Conservation (phyloP, 2,329 filamentous ascomycete species). For the Hypocreales sp. region DNA sequence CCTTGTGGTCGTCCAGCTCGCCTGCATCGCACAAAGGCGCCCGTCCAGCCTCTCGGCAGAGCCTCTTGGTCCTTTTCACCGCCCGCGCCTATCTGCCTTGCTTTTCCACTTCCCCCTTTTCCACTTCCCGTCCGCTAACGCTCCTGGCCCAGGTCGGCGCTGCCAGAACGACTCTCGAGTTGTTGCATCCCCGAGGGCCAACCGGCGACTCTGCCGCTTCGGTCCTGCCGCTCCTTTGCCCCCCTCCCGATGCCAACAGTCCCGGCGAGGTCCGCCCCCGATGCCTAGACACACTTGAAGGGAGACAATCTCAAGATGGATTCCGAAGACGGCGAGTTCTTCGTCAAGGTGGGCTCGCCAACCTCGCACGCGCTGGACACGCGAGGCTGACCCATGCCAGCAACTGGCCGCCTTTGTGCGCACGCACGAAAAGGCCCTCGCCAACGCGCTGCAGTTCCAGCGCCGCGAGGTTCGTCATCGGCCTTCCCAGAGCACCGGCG, state of each 20-base stretch:
- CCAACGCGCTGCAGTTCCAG: constrained; percentile 76
- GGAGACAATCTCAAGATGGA: constrained; percentile 42
- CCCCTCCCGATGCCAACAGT: not conserved
- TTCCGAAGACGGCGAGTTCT: constrained; percentile 79
- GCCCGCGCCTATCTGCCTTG: too few species aligned
- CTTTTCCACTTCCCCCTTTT: too few species aligned
- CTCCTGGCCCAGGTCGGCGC: too few species aligned
- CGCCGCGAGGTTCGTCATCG: constrained; percentile 62
- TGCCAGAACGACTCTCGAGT: too few species aligned
- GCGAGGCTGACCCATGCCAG: constrained; percentile 27
- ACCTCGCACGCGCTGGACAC: not conserved
- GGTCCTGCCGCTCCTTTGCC: too few species aligned
- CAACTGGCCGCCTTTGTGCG: constrained; percentile 93
- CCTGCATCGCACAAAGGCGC: not conserved
- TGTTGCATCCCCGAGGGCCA: not conserved
- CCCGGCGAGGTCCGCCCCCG: constrained; percentile 2
- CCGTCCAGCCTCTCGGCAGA: not conserved
- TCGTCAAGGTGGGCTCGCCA: constrained; percentile 55
- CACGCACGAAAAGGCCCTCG: constrained; percentile 91
- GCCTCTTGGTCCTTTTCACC: not conserved
- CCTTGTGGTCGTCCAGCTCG: not conserved
- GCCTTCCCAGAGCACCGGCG: constrained; percentile 48
- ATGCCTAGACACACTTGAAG: constrained; percentile 21
- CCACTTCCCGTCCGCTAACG: too few species aligned
- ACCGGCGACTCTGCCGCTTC: too few species aligned